phyloP scores from a whole-genome alignment of 257 asterid genomes.

The Mentha longifolia region DNA sequence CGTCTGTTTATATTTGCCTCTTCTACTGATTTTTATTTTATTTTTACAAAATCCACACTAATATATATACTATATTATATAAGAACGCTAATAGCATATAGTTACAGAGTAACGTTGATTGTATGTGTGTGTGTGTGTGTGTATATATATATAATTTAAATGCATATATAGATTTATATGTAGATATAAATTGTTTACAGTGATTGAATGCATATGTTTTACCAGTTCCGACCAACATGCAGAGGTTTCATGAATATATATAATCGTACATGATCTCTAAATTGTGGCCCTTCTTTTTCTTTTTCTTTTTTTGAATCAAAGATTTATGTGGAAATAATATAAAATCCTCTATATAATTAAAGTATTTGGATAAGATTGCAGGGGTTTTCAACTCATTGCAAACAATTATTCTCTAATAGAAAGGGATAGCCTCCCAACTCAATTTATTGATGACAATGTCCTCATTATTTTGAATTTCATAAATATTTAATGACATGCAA shows the following conservation, averaged over 20 bases:
- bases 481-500: no score
- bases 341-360: slow-evolving; percentile 1
- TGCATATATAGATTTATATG: no score
- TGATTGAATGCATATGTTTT: slow-evolving; percentile 1
- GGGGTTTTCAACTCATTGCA: slow-evolving; percentile 24
- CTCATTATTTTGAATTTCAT: neutral
- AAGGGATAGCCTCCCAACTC: slow-evolving; percentile 34
- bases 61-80: no score
- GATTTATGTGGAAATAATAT: slow-evolving; percentile 18
- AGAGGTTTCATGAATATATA: slow-evolving; percentile 22
- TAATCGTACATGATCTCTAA: neutral
- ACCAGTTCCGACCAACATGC: slow-evolving; percentile 42
- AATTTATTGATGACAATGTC: slow-evolving; percentile 38
- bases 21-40: no score
- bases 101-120: no score
- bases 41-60: no score
- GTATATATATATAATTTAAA: no score
- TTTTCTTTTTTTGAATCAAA: neutral
- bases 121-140: no score
- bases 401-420: slow-evolving; percentile 30
- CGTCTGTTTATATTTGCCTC: neutral
- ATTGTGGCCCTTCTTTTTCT: slow-evolving; percentile 25
- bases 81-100: no score
- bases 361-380: slow-evolving; percentile 26
- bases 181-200: neutral